Percentiles rank a stretch among this genome's conserved stretches.
Conservation (phyloP, 2,329 filamentous ascomycete genomes). For the Penicillium sp. region DNA sequence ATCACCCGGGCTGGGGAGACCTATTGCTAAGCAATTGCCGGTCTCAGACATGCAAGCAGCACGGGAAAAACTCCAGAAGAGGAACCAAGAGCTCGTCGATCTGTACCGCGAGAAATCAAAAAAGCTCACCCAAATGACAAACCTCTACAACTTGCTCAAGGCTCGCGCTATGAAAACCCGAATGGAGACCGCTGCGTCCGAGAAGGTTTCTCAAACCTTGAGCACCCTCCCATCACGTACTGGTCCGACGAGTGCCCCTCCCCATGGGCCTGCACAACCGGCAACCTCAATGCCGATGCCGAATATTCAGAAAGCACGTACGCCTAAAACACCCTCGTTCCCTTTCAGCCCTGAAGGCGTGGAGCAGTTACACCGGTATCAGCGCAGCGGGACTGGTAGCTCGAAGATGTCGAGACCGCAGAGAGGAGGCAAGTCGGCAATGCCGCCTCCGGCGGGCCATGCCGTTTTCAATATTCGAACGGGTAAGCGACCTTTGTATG, state of each 20-base stretch:
- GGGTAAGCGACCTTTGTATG: constrained; percentile 20
- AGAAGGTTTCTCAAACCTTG: constrained; percentile 53
- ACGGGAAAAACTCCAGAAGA: constrained; percentile 65
- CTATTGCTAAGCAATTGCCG: constrained; percentile 8
- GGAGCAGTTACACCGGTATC: constrained; percentile 43
- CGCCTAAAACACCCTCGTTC: constrained; percentile 31
- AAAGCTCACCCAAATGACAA: constrained; percentile 68
- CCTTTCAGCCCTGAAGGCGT: constrained; percentile 31
- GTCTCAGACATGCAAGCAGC: constrained; percentile 59
- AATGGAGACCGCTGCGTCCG: constrained; percentile 58
- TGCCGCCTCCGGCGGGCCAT: constrained; percentile 37
- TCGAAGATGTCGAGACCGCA: constrained; percentile 32
- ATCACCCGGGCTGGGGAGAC: background rate
- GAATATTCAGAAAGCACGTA: constrained; percentile 10
- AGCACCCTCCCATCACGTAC: constrained; percentile 35
- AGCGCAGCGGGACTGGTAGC: constrained; percentile 44
- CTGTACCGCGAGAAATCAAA: constrained; percentile 70
- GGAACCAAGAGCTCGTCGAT: constrained; percentile 70
- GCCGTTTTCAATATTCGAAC: constrained; percentile 23
- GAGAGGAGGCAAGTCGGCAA: constrained; percentile 24
- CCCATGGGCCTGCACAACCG: constrained; percentile 6
- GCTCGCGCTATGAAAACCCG: constrained; percentile 56
- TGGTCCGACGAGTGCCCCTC: constrained; percentile 11
- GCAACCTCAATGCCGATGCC: background rate
- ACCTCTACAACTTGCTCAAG: constrained; percentile 60